Evolutionary conservation across 2,329 filamentous ascomycete genomes (phyloP).

Genomic region (Aspergillus pseudotamarii): DNA sequence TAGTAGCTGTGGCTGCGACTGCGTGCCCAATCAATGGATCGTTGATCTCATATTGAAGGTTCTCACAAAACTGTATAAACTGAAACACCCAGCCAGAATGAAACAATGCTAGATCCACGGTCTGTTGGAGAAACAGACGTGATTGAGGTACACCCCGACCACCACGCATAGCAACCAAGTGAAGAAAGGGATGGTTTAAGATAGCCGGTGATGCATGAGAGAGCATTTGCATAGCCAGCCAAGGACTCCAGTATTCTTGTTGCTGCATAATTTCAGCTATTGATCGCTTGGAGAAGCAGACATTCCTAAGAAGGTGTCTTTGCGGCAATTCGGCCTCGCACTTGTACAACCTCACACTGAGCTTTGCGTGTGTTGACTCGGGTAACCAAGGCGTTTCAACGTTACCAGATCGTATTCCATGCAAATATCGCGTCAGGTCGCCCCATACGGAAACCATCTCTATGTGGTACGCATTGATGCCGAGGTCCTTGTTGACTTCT

Average conservation of each 20-base stretch:
- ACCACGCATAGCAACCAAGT: background rate
- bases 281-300: conserved; percentile 2
- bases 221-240: conserved; percentile 7
- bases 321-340: conserved; percentile 7
- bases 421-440: conserved; percentile 4
- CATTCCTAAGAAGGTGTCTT: conserved; percentile 8
- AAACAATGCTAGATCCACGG: conserved; percentile 11
- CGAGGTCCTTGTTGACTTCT: background rate
- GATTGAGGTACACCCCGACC: background rate
- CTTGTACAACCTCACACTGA: conserved; percentile 3
- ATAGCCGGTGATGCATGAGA: conserved; percentile 8
- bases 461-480: conserved; percentile 8
- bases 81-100: conserved; percentile 13
- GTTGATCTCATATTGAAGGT: background rate
- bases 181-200: conserved; percentile 11
- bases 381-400: conserved; percentile 12
- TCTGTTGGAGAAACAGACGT: conserved; percentile 10
- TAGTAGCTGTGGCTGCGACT: conserved; percentile 7
- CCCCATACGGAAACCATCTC: conserved; percentile 9
- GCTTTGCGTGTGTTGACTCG: conserved; percentile 2
- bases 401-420: background rate
- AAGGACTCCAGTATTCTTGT: conserved; percentile 8
- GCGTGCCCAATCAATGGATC: conserved; percentile 11
- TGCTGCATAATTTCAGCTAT: background rate
- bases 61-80: conserved; percentile 1